Evolutionary conservation across 2,329 filamentous ascomycete genomes (phyloP).

Genomic region (Talaromyces marneffei): DNA sequence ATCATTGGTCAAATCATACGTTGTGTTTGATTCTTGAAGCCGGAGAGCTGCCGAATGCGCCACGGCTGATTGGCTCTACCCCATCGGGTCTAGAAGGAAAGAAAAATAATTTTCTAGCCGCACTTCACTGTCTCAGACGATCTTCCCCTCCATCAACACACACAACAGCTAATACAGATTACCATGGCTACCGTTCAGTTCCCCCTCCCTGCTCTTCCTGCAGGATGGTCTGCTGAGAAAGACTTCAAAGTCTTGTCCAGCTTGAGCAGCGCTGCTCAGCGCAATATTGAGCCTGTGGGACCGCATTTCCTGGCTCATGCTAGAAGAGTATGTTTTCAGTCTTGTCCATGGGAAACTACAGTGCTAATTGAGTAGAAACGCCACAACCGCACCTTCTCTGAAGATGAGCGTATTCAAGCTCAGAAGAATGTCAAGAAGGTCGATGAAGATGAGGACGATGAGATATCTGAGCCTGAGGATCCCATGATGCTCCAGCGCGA

Average conservation of each 20-base stretch:
- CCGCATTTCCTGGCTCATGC: constrained; percentile 97
- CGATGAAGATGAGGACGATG: constrained; percentile 82
- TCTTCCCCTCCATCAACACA: constrained; percentile 6
- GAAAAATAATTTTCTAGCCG: constrained; percentile 28
- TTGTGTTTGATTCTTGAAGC: not conserved
- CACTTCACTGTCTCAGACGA: not conserved
- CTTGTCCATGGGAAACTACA: not conserved
- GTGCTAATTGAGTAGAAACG: constrained; percentile 52
- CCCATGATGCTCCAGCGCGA: constrained; percentile 85
- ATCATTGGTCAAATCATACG: not conserved
- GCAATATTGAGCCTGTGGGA: constrained; percentile 90
- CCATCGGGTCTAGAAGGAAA: constrained; percentile 25
- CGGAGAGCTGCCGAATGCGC: constrained; percentile 20
- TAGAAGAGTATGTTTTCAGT: constrained; percentile 60
- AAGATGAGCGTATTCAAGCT: constrained; percentile 96
- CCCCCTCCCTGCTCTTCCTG: constrained; percentile 67
- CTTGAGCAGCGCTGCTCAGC: constrained; percentile 70
- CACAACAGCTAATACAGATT: too few relatives aligned
- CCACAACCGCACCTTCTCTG: constrained; percentile 95
- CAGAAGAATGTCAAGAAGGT: constrained; percentile 93
- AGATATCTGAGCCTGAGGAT: constrained; percentile 91
- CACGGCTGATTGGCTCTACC: constrained; percentile 23
- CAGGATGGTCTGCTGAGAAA: constrained; percentile 76
- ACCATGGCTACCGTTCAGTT: constrained; percentile 17
- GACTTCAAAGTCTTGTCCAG: constrained; percentile 81